Percentiles rank a stretch among this genome's conserved stretches.
Conservation (phyloP, 2,329 filamentous ascomycete genomes). For the Lachnellula willkommii region DNA sequence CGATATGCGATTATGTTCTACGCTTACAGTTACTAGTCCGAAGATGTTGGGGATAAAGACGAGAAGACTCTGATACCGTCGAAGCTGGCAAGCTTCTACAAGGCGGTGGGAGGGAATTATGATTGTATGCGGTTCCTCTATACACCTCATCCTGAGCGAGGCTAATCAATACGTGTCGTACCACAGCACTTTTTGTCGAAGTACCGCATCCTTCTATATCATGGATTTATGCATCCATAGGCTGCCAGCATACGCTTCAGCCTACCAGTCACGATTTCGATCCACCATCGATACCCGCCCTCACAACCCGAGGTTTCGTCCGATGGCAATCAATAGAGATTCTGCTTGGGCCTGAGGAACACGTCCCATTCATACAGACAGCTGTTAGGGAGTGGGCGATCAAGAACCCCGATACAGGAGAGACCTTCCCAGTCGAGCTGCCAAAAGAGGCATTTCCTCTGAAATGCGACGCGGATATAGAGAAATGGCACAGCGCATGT, state of each 20-base stretch:
- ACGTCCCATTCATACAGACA: constrained; percentile 76
- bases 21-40: constrained; percentile 40
- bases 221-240: constrained; percentile 86
- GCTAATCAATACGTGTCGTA: constrained; percentile 12
- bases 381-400: constrained; percentile 75
- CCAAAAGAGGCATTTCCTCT: constrained; percentile 62
- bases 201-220: constrained; percentile 71
- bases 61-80: constrained; percentile 53
- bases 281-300: constrained; percentile 71
- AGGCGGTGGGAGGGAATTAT: constrained; percentile 67
- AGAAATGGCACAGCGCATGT: constrained; percentile 78
- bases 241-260: constrained; percentile 83
- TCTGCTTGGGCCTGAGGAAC: constrained; percentile 79
- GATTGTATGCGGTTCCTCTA: constrained; percentile 45
- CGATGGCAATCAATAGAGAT: constrained; percentile 93
- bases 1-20: not conserved
- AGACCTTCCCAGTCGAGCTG: constrained; percentile 57
- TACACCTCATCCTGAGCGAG: constrained; percentile 6
- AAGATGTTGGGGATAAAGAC: constrained; percentile 53
- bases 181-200: constrained; percentile 65
- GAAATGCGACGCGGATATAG: constrained; percentile 71
- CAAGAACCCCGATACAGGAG: constrained; percentile 66
- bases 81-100: constrained; percentile 74
- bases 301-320: constrained; percentile 80
- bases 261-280: constrained; percentile 65